Conservation (phyloP, 2,329 filamentous ascomycete genomes). For the Gaeumannomyces tritici region DNA sequence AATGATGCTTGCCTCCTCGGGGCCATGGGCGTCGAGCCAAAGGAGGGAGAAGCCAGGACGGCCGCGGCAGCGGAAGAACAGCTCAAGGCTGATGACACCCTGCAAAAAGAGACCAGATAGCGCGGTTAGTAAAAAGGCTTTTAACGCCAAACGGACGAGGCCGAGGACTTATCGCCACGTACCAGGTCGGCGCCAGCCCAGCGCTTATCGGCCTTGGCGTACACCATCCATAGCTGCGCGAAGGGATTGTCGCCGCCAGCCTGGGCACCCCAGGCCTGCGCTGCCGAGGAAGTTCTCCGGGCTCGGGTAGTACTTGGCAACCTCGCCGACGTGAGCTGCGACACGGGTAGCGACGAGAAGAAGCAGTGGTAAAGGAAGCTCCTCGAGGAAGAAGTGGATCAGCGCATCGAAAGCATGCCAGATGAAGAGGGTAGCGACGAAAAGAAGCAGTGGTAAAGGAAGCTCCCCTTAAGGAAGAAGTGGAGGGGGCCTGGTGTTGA, state of each 20-base stretch:
- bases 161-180: constrained; percentile 12
- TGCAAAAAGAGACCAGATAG: constrained; percentile 13
- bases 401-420: constrained; percentile 93
- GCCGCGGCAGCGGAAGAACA: too few species aligned
- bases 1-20: too few species aligned
- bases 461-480: too few species aligned
- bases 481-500: too few species aligned
- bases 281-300: constrained; percentile 42
- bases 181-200: constrained; percentile 56
- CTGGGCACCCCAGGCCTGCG: constrained; percentile 44
- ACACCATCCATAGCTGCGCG: constrained; percentile 59
- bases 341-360: constrained; percentile 45
- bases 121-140: not conserved
- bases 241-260: constrained; percentile 42
- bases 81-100: constrained; percentile 54
- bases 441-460: too few species aligned
- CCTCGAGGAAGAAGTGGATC: constrained; percentile 81
- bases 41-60: too few species aligned
- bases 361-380: constrained; percentile 92
- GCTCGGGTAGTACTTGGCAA: constrained; percentile 31
- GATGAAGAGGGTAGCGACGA: constrained; percentile 83
- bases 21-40: too few species aligned
- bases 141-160: not conserved
- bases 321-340: constrained; percentile 20
- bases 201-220: constrained; percentile 51